phyloP scores from a whole-genome alignment of 2,329 filamentous ascomycete genomes.

The Scolecobasidium constrictum region DNA sequence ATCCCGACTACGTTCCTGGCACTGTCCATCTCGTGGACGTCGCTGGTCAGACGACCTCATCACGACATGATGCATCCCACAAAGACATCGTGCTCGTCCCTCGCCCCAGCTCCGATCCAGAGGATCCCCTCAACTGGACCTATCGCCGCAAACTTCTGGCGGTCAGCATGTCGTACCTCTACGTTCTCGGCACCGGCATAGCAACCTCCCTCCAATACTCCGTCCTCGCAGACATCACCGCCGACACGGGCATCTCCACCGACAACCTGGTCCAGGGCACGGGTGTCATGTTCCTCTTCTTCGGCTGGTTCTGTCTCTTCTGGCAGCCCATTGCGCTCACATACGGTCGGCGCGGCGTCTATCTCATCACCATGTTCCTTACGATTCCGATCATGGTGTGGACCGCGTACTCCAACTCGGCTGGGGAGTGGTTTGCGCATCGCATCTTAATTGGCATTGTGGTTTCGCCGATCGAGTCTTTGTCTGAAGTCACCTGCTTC shows the following conservation, averaged over 20 bases:
- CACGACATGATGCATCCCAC: conserved; percentile 17
- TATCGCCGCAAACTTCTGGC: conserved; percentile 23
- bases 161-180: too few relatives aligned
- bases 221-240: conserved; percentile 36
- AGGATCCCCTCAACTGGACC: conserved; percentile 30
- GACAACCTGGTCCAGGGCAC: conserved; percentile 38
- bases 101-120: conserved; percentile 23
- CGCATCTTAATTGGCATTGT: conserved; percentile 15
- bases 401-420: neutral
- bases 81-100: conserved; percentile 19
- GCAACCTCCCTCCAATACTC: conserved; percentile 39
- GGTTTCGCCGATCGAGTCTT: conserved; percentile 14
- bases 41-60: too few relatives aligned
- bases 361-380: conserved; percentile 31
- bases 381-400: conserved; percentile 18
- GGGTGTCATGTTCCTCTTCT: conserved; percentile 41
- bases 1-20: too few relatives aligned
- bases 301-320: conserved; percentile 40
- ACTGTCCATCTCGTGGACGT: conserved; percentile 35
- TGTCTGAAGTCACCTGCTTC: conserved; percentile 11
- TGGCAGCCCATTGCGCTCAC: conserved; percentile 43
- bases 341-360: conserved; percentile 40
- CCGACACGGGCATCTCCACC: conserved; percentile 34
- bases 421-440: conserved; percentile 8
- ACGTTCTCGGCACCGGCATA: conserved; percentile 37